These are phyloP conservation scores for Stephania japonica DNA, from an alignment of 164 flowering plant species.

Conservation along the genomic window DNA sequence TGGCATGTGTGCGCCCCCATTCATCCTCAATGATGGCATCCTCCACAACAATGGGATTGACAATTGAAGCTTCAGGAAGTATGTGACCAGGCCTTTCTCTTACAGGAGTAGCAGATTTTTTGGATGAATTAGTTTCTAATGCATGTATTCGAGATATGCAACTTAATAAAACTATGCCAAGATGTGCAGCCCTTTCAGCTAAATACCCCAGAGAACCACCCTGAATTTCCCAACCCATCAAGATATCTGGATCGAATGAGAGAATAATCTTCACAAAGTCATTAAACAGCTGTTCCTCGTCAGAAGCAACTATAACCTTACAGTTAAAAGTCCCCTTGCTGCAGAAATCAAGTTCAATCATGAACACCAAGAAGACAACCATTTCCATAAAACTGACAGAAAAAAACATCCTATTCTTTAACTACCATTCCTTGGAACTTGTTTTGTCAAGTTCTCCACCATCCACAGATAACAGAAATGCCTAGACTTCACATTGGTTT, in stretches of 20 bases:
- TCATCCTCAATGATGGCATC: constrained; percentile 78
- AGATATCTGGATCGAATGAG: constrained; percentile 76
- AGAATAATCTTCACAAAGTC: constrained; percentile 47
- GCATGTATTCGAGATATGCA: constrained; percentile 61
- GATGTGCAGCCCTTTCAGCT: constrained; percentile 87
- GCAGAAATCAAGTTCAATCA: constrained; percentile 11
- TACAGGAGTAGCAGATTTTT: constrained; percentile 24
- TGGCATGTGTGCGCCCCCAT: constrained; percentile 99
- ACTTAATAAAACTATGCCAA: constrained; percentile 67
- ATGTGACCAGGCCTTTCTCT: constrained; percentile 22
- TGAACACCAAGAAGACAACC: not conserved
- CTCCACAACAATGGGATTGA: constrained; percentile 35
- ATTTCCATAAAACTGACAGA: not conserved
- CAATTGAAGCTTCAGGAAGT: constrained; percentile 30
- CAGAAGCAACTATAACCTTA: constrained; percentile 38
- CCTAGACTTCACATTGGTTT: too few relatives aligned
- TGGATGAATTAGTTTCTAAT: constrained; percentile 32
- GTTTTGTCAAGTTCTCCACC: too few relatives aligned
- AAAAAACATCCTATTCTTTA: not conserved
- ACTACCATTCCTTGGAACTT: too few relatives aligned
- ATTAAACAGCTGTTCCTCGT: constrained; percentile 55
- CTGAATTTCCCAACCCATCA: constrained; percentile 97
- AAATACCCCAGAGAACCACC: constrained; percentile 85
- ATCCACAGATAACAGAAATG: too few relatives aligned
- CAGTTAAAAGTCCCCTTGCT: constrained; percentile 64